Evolutionary conservation across 345 rosid genomes (phyloP), one percentile per base, ranked within the genome.

Genomic region (Acer yangbiense): DNA sequence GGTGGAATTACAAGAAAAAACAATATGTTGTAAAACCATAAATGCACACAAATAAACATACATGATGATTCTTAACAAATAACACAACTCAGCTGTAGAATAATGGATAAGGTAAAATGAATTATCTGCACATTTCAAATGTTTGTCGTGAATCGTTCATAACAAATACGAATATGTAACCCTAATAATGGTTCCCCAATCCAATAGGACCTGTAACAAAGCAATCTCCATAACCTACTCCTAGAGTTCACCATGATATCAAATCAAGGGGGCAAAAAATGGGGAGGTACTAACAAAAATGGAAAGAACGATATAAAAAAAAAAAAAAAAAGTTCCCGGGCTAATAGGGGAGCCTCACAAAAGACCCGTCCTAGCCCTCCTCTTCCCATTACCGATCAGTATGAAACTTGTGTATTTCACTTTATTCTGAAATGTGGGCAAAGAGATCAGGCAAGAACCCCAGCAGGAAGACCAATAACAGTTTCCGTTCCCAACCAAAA

Each of bases 61-160:
- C 63, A 58, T 52, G n/a, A 52, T 16, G 7, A 52, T 0, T 14
- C 6, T 4, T 14, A 3, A 14, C 54, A 3, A 13, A 50, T 11
- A 50, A 25, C 27, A 25, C 27, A 50, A 50, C 54, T 50, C 54
- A 17, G 48, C 67, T 7, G 66, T 9, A 21, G 27, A 7, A 9
- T 43, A 16, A 27, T 12, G 12, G 11, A 35, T 8, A 3, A 35
- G 20, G 68, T 71, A 71, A 73, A 71, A 84, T 67, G 83, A 86
- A 83, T 78, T 81, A 78, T 78, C 89, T 82, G 89, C 92, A 86
- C 87, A 83, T 84, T 82, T 84, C n/a, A 77, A 83, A 77, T 84
- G 90, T 84, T 77, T 75, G 43, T 78, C 73, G 43, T 81, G 79
- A 81, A 82, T 78, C 63, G 72, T 84, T 85, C 88, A 87, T 65